Evolutionary conservation across 202 grass and related monocot species (phyloP).

Genomic region (Panicum virgatum): DNA sequence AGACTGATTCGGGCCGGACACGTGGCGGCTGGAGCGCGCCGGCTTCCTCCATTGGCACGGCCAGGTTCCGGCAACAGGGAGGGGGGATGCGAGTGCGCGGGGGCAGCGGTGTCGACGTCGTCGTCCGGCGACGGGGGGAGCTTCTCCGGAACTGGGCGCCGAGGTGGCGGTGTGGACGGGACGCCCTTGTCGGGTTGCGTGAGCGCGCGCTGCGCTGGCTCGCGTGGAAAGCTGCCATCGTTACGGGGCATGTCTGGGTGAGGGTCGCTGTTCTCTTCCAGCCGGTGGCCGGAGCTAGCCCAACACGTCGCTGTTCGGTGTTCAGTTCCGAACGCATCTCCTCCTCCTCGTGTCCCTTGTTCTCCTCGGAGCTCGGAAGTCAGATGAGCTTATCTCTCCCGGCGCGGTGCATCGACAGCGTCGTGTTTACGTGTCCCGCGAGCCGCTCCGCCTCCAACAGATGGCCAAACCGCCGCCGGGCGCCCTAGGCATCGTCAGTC

Average conservation of each 20-base stretch:
- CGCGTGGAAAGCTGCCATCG: not conserved
- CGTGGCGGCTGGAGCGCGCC: slow-evolving; percentile 37
- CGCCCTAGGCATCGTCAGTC: no score
- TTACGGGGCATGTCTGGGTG: not conserved
- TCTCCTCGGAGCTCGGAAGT: not conserved
- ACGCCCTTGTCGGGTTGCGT: slow-evolving; percentile 19
- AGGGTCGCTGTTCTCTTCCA: slow-evolving; percentile 15
- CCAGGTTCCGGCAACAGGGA: not conserved
- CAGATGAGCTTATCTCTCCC: slow-evolving; percentile 32
- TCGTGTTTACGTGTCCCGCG: slow-evolving; percentile 34
- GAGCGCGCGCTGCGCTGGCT: not conserved
- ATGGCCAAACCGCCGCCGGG: not conserved
- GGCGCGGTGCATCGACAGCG: not conserved
- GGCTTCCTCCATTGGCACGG: not conserved
- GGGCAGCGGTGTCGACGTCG: slow-evolving; percentile 20
- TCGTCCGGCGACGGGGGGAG: not conserved
- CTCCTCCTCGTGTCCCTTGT: not conserved
- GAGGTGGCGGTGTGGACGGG: slow-evolving; percentile 21
- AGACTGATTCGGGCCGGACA: slow-evolving; percentile 9
- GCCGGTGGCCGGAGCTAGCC: not conserved
- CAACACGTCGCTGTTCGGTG: slow-evolving; percentile 18
- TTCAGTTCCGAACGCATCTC: not conserved
- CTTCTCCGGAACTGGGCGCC: slow-evolving; percentile 22
- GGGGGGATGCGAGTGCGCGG: no score
- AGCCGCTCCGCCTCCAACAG: not conserved